These are phyloP conservation scores for Logfia minima DNA, from an alignment of 129 eudicot species.

Conservation along the genomic window DNA sequence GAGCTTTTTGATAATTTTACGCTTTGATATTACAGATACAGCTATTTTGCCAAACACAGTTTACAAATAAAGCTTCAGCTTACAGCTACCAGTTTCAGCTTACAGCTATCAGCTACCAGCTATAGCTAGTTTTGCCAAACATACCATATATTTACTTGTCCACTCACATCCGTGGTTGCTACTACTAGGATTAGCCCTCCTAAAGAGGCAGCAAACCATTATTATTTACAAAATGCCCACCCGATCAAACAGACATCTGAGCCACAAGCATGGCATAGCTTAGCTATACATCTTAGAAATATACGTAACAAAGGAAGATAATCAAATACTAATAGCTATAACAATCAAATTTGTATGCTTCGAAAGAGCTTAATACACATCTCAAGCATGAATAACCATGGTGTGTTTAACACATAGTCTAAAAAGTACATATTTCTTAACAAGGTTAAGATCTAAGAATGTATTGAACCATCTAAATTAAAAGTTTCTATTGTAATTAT, in stretches of 20 bases:
- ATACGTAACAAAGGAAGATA: background rate
- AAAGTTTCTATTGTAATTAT: no score
- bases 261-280: conserved; percentile 6
- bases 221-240: conserved; percentile 35
- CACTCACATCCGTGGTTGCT: conserved; percentile 48
- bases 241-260: conserved; percentile 29
- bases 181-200: conserved; percentile 62
- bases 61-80: no score
- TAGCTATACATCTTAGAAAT: conserved; percentile 22
- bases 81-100: no score
- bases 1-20: no score
- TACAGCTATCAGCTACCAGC: no score
- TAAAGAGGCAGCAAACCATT: conserved; percentile 36
- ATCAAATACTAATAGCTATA: background rate
- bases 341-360: background rate
- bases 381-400: background rate
- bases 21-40: no score
- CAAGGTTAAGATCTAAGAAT: no score
- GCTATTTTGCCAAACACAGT: no score
- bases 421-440: background rate
- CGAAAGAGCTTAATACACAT: background rate
- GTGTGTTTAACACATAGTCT: background rate
- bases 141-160: conserved; percentile 46
- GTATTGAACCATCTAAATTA: no score
- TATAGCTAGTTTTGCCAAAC: no score